phyloP scores from a whole-genome alignment of 192 early-diverging fungal species.

The Coemansia sp. region DNA sequence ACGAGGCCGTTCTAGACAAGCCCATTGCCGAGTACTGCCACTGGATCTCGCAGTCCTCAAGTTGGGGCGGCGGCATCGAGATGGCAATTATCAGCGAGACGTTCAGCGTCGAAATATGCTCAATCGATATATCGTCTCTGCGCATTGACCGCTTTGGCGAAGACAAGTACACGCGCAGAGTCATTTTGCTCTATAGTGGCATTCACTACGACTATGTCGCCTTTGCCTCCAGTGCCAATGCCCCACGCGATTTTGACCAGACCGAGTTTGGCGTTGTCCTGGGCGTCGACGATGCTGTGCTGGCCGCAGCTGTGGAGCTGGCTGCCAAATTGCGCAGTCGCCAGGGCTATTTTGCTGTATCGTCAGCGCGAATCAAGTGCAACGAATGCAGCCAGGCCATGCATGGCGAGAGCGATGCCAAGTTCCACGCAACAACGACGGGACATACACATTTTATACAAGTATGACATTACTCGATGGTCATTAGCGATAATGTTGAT shows the following conservation, averaged over 20 bases:
- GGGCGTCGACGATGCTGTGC: constrained; percentile 13
- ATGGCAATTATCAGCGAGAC: constrained; percentile 61
- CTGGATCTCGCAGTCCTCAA: constrained; percentile 61
- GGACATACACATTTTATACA: constrained; percentile 12
- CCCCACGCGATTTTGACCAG: constrained; percentile 63
- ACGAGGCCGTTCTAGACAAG: constrained; percentile 60
- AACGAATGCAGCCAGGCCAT: constrained; percentile 10
- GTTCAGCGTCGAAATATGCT: constrained; percentile 65
- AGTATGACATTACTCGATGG: constrained; percentile 1
- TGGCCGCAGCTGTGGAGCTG: constrained; percentile 26
- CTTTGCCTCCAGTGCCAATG: constrained; percentile 32
- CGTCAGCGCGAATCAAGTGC: constrained; percentile 22
- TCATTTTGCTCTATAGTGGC: constrained; percentile 63
- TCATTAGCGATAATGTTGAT: neutral
- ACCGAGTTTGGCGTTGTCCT: constrained; percentile 57
- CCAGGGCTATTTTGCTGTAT: neutral
- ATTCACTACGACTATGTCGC: constrained; percentile 77
- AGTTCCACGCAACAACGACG: constrained; percentile 11
- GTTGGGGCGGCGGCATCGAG: constrained; percentile 70
- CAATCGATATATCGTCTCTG: constrained; percentile 60
- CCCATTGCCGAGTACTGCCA: constrained; percentile 55
- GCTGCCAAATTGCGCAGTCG: constrained; percentile 19
- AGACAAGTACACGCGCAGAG: constrained; percentile 46
- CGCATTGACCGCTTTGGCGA: constrained; percentile 70
- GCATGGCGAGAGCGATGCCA: constrained; percentile 22